Conservation (phyloP, 805 yeast species). For the Candida saitoana region DNA sequence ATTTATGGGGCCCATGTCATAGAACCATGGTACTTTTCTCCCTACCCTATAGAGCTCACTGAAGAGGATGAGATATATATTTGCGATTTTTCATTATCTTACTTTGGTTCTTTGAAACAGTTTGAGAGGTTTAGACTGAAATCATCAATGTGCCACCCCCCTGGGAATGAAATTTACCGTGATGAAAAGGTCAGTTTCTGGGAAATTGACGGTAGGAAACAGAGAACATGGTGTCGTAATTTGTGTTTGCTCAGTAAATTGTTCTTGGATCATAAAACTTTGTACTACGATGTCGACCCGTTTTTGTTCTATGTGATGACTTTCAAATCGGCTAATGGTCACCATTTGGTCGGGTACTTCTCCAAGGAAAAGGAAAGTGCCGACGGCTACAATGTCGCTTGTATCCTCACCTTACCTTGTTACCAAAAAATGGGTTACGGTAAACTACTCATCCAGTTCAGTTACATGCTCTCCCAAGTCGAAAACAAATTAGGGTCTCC, state of each 20-base stretch:
- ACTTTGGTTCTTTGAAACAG: constrained; percentile 84
- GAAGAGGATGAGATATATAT: constrained; percentile 88
- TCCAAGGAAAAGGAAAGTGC: constrained; percentile 97
- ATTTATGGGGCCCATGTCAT: constrained; percentile 87
- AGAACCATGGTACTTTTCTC: constrained; percentile 99
- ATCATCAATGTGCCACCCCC: constrained; percentile 90
- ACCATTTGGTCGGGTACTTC: constrained; percentile 93
- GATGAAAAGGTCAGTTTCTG: constrained; percentile 91
- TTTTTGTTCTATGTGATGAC: constrained; percentile 96
- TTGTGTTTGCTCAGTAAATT: constrained; percentile 85
- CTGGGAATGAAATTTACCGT: constrained; percentile 95
- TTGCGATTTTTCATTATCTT: constrained; percentile 86
- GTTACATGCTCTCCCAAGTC: constrained; percentile 82
- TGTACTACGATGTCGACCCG: constrained; percentile 97
- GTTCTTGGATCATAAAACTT: constrained; percentile 91
- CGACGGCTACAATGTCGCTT: constrained; percentile 92
- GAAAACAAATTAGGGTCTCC: constrained; percentile 95
- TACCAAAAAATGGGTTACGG: constrained; percentile 96
- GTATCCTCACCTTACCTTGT: constrained; percentile 93
- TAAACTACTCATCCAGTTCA: constrained; percentile 83
- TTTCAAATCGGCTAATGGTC: constrained; percentile 81
- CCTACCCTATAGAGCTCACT: constrained; percentile 91
- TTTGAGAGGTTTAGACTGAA: constrained; percentile 88
- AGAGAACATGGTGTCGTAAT: constrained; percentile 96
- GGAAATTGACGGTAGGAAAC: constrained; percentile 95